These are phyloP conservation scores for Fragaria vesca DNA, from an alignment of 306 rosid genomes.

Conservation along the genomic window DNA sequence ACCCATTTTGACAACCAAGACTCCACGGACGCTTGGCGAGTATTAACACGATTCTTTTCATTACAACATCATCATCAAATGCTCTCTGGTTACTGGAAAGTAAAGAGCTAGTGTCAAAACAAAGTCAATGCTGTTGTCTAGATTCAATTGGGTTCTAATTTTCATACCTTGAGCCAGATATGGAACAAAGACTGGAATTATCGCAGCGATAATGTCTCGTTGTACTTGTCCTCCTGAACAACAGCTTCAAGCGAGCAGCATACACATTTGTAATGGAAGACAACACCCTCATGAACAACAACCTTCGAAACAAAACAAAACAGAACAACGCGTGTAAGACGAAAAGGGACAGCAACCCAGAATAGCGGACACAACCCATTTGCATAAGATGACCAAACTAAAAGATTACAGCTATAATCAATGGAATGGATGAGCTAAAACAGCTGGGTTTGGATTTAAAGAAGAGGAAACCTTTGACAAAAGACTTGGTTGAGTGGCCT, in stretches of 20 bases:
- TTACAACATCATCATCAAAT: constrained; percentile 6
- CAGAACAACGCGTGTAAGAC: background rate
- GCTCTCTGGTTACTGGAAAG: constrained; percentile 4
- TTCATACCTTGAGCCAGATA: constrained; percentile 13
- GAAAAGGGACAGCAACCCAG: background rate
- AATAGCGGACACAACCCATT: background rate
- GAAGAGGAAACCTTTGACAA: background rate
- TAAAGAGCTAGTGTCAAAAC: background rate
- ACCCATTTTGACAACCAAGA: constrained; percentile 20
- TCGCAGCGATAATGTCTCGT: constrained; percentile 17
- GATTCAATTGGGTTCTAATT: background rate
- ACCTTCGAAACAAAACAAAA: background rate
- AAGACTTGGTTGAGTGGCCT: too few species aligned
- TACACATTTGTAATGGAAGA: constrained; percentile 11
- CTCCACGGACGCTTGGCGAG: constrained; percentile 30
- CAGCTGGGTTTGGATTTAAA: background rate
- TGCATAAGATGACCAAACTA: background rate
- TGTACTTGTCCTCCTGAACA: constrained; percentile 16
- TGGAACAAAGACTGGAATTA: constrained; percentile 21
- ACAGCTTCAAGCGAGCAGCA: constrained; percentile 24
- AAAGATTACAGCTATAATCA: background rate
- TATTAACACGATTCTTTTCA: constrained; percentile 23
- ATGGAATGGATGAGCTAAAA: background rate
- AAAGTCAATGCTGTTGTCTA: constrained; percentile 13
- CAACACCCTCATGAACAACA: constrained; percentile 32